Evolutionary conservation across 176 grass and related monocot genomes (phyloP).

Genomic region (Alloteropsis semialata): DNA sequence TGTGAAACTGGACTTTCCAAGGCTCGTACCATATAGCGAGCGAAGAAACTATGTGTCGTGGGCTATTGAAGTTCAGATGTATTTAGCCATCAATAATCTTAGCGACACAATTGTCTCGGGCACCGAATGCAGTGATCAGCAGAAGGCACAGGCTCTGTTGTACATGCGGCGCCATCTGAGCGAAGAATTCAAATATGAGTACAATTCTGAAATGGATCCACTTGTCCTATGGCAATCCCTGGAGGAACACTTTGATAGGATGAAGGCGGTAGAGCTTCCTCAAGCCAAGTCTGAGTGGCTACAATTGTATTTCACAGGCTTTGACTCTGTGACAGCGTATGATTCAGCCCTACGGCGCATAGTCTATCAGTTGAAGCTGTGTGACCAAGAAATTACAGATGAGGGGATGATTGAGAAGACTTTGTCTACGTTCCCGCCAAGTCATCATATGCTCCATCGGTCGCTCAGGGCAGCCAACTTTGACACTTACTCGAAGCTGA

Average conservation of each 20-base stretch:
- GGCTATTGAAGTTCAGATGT: background rate
- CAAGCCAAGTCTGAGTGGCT: background rate
- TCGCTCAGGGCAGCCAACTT: background rate
- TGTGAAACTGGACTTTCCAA: background rate
- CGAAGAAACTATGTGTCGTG: background rate
- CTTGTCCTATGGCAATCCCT: background rate
- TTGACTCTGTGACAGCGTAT: slow-evolving; percentile 7
- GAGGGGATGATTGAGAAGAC: slow-evolving; percentile 4
- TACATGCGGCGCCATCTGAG: background rate
- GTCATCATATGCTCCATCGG: background rate
- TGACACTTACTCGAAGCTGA: background rate
- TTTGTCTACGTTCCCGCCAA: background rate
- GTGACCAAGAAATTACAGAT: background rate
- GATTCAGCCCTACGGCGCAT: background rate
- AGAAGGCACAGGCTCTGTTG: background rate
- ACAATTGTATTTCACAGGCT: background rate
- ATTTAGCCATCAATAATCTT: background rate
- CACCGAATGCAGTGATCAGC: background rate
- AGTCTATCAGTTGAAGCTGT: background rate
- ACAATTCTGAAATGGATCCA: background rate
- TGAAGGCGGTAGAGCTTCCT: background rate
- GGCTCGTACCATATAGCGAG: background rate
- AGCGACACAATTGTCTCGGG: background rate
- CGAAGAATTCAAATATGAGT: background rate
- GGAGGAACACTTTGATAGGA: background rate